Evolutionary conservation across 164 flowering plant species (phyloP).

Genomic region (Piper betle): DNA sequence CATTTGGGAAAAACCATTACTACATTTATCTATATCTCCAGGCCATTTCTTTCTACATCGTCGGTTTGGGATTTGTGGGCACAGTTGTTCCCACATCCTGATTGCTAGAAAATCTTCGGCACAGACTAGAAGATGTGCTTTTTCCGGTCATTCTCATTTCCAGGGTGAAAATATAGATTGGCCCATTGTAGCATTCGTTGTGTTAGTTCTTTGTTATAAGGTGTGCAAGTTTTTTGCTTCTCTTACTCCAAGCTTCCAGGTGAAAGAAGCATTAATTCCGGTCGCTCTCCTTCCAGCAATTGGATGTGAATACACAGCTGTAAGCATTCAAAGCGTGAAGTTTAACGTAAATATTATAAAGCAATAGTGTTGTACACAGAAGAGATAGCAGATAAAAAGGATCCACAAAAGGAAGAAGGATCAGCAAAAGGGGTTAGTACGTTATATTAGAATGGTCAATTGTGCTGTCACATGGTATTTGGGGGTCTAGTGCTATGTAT

Average conservation of each 20-base stretch:
- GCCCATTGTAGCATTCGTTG: background rate
- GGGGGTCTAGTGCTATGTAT: too few relatives aligned
- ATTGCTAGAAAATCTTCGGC: background rate
- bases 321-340: background rate
- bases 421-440: background rate
- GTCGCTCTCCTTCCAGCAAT: background rate
- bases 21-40: conserved; percentile 59
- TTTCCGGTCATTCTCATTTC: background rate
- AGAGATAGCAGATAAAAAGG: background rate
- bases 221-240: background rate
- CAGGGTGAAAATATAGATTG: background rate
- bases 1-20: conserved; percentile 50
- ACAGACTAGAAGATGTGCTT: background rate
- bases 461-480: too few relatives aligned
- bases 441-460: too few relatives aligned
- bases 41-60: conserved; percentile 56
- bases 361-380: background rate
- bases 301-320: background rate
- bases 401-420: conserved; percentile 21
- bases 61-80: conserved; percentile 72
- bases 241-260: background rate
- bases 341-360: background rate
- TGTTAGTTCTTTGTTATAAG: background rate
- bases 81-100: conserved; percentile 49
- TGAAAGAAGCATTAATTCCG: background rate